Evolutionary conservation across 75 land plant species (phyloP), one percentile per base, ranked within the genome.

Genomic region (Cupressus sempervirens): DNA sequence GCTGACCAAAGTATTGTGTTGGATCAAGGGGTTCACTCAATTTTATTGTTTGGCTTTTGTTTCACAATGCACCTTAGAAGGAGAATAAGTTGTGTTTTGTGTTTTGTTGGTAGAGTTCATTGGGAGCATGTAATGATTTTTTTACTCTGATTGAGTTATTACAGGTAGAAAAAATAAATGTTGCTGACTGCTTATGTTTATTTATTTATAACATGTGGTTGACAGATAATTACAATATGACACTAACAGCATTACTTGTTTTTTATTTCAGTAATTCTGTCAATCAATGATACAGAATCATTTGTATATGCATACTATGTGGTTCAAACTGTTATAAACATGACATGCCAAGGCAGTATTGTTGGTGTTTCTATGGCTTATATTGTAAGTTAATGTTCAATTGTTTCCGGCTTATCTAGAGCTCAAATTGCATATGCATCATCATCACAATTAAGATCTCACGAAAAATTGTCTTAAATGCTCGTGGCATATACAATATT

Each of bases 271-370:
- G 96, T 90, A 67, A 62, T 93, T 40, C 91, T 95, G 88, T 92
- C 91, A 8, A 87, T 77, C 53, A 85, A 86, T 68, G 75, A 88
- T 46, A 85, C 93, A 67, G 88, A 77, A 67, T 82, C 62, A 29
- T 83, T 85, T 84, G 91, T 95, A 18, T 95, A 93, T 86, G 88
- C 88, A 36, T 93, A 93, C 81, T 89, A 89, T 85, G 92, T 85
- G 30, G 84, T 92, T 62, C 94, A 91, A 9, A 90, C 93, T 45
- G 81, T 95, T 48, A 87, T 91, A 62, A 84, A 82, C 52, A 93
- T 93, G 62, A 38, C 91, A 23, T 90, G 93, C 73, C 96, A 95
- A 84, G 96, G 96, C 35, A 93, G 95, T 76, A 92, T 93, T 54
- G 89, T 91, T 84, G 87, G 90, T 89, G 86, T 93, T 23, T 45